phyloP scores from a whole-genome alignment of 257 asterid genomes.

The Solanum tarijense region DNA sequence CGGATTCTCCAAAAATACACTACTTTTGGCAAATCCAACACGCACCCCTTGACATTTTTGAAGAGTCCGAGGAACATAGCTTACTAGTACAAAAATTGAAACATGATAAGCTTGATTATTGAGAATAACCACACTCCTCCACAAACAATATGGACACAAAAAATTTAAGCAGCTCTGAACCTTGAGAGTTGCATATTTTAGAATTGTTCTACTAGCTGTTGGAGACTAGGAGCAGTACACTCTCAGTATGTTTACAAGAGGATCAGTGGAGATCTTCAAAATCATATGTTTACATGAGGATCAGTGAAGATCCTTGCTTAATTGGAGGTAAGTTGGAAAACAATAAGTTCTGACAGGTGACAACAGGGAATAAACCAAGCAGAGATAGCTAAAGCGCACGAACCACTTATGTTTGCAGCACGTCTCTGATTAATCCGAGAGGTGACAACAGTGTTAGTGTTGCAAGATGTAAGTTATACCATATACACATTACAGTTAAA shows the following conservation, averaged over 20 bases:
- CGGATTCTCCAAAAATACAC: neutral
- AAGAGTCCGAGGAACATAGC: too few species aligned
- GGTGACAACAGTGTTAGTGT: neutral
- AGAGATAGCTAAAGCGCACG: neutral
- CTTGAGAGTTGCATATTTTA: neutral
- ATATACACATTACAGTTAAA: neutral
- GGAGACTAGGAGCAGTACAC: neutral
- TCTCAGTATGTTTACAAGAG: neutral
- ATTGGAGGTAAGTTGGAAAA: neutral
- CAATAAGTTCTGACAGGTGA: neutral
- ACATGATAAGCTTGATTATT: neutral
- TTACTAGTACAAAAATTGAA: neutral
- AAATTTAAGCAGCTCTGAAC: neutral
- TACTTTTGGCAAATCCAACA: too few species aligned
- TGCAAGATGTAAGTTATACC: neutral
- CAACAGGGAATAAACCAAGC: neutral
- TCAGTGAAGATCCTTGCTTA: neutral
- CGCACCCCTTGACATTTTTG: too few species aligned
- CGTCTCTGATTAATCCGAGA: neutral
- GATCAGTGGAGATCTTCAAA: neutral
- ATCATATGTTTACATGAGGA: neutral
- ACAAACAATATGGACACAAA: neutral
- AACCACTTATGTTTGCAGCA: neutral
- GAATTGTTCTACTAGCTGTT: neutral
- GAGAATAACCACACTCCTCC: neutral